Base-by-base conservation (phyloP, 2,329 filamentous ascomycete species). In the Alternaria ventricosa region DNA sequence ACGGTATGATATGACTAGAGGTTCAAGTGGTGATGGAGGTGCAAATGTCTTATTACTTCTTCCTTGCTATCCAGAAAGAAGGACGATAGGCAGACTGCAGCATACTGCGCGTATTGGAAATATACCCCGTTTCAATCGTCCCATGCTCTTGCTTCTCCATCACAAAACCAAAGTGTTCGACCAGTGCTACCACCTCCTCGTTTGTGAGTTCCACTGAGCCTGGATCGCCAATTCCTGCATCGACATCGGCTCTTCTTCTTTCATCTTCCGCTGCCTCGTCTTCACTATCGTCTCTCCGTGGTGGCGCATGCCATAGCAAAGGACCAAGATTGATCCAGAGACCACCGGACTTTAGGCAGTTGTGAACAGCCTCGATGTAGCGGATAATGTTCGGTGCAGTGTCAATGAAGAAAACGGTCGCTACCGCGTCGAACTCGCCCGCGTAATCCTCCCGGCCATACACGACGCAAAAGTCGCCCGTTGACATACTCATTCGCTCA, bases 341-440 rank as follows among this genome's bases (percentile, higher is more conserved):
- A 0, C 96, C 96, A 25, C 91, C 92, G 0, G 88, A 84, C 69
- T 87, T 89, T 54, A 99, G 86, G 74, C 94, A 96, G 75, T 92
- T 87, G 45, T 83, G 84, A 58, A 98, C 92, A 2, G 94, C 90
- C 76, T 97, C 90, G 33, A 99, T 88, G 76, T 99, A 99, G 3
- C 91, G 88, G 57, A 98, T 91, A 30, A 97, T 79, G 77, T 99
- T 98, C 1, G 95, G 94, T 3, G 96, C 96, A 1, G 96, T 99
- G 78, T 99, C 96, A 61, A 99, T 90, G 83, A 99, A 99, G 82
- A 98, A 99, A 11, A 97, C 92, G 3, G 92, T 93, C 0, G 92
- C 89, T 2, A 98, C 93, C 1, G 91, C 94, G 73, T 97, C 90
- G 78, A 94, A 98, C 0, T 79, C 73, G 0, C 85, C 85, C 9